Conservation (phyloP, 148 eudicot species). For the Salicornia ramosissima region DNA sequence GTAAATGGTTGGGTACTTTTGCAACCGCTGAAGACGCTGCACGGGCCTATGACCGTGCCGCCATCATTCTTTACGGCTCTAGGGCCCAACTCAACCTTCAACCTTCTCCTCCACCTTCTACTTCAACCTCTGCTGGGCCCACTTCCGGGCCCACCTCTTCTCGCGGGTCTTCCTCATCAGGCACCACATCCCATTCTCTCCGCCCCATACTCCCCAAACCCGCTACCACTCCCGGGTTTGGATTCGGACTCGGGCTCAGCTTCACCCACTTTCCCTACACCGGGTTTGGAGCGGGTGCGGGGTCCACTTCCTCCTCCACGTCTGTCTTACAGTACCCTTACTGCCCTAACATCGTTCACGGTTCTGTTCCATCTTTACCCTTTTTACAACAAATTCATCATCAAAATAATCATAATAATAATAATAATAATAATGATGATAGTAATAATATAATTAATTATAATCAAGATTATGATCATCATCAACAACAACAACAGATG, state of each 20-base stretch:
- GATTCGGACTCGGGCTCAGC: slow-evolving; percentile 27
- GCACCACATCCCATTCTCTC: slow-evolving; percentile 50
- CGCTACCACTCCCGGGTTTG: slow-evolving; percentile 45
- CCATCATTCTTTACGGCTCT: slow-evolving; percentile 61
- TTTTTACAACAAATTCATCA: not conserved
- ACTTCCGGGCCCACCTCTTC: slow-evolving; percentile 25
- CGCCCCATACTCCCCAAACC: slow-evolving; percentile 68
- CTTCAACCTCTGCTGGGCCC: slow-evolving; percentile 9
- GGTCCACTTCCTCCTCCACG: slow-evolving; percentile 16
- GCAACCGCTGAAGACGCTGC: slow-evolving; percentile 96
- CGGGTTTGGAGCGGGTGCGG: slow-evolving; percentile 15
- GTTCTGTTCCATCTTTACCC: slow-evolving; percentile 11
- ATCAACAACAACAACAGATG: not conserved
- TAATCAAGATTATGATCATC: not conserved
- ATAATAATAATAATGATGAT: not conserved
- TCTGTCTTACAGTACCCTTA: slow-evolving; percentile 19
- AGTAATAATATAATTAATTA: not conserved
- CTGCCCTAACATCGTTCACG: slow-evolving; percentile 35
- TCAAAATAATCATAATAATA: not conserved
- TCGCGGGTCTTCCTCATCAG: slow-evolving; percentile 23
- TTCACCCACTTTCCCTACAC: slow-evolving; percentile 11
- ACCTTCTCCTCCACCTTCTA: slow-evolving; percentile 28
- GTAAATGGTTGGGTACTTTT: slow-evolving; percentile 91
- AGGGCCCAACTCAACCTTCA: slow-evolving; percentile 83
- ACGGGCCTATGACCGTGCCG: slow-evolving; percentile 91